These are phyloP conservation scores for Rauvolfia tetraphylla DNA, from an alignment of 257 asterid genomes.

Conservation along the genomic window DNA sequence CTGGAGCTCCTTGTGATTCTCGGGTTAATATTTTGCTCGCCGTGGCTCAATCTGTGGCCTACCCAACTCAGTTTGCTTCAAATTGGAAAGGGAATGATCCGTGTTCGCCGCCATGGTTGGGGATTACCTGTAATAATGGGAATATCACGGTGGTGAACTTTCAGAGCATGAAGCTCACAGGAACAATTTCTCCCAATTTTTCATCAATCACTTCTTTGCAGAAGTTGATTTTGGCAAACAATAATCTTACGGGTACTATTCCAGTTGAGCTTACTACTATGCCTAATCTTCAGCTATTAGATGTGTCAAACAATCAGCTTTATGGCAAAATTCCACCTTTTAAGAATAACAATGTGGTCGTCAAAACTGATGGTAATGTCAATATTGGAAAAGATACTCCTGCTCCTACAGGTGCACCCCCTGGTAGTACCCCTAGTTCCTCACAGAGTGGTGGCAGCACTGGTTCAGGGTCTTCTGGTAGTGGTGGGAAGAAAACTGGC, in stretches of 20 bases:
- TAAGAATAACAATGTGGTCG: constrained; percentile 27
- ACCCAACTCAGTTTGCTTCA: constrained; percentile 48
- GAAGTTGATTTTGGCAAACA: constrained; percentile 47
- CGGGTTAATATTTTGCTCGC: constrained; percentile 52
- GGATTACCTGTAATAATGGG: constrained; percentile 47
- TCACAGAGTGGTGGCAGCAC: constrained; percentile 20
- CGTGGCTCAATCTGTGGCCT: constrained; percentile 48
- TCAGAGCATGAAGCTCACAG: constrained; percentile 46
- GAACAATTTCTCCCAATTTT: constrained; percentile 57
- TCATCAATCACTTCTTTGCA: constrained; percentile 43
- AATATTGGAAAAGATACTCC: constrained; percentile 61
- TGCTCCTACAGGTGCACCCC: constrained; percentile 31
- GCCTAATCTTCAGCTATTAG: constrained; percentile 43
- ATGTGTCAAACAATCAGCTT: constrained; percentile 62
- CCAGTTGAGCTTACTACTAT: constrained; percentile 54
- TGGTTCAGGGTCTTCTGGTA: constrained; percentile 12
- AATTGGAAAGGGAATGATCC: constrained; percentile 67
- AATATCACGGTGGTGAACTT: constrained; percentile 55
- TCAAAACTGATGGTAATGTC: constrained; percentile 43
- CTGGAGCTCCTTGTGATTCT: constrained; percentile 59
- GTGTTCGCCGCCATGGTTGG: constrained; percentile 46
- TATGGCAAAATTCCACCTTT: constrained; percentile 56
- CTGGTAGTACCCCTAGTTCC: constrained; percentile 17
- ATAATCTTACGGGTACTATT: constrained; percentile 55
- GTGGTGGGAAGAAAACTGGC: constrained; percentile 44